Conservation (phyloP, 1,139 yeast species). For the Yarrowia galli region DNA sequence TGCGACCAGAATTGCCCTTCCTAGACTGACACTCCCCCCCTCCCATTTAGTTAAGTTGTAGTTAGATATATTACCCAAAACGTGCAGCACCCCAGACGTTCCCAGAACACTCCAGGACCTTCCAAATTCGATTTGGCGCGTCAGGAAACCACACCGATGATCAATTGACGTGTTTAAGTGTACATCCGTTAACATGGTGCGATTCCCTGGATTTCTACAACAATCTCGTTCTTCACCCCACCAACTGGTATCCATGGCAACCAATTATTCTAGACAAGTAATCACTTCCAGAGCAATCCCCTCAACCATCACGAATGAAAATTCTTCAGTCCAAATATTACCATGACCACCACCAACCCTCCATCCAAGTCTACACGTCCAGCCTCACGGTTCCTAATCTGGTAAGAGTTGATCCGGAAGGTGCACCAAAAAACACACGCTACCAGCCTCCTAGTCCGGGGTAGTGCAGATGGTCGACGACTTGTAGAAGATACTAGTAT, state of each 20-base stretch:
- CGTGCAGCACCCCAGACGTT: neutral
- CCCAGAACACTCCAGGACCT: neutral
- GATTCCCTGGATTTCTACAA: too few relatives aligned
- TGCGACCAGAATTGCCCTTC: too few relatives aligned
- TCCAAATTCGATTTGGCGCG: neutral
- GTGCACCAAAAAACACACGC: conserved; percentile 8
- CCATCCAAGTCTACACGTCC: conserved; percentile 8
- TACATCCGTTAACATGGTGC: too few relatives aligned
- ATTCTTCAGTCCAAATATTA: too few relatives aligned
- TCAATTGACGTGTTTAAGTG: neutral
- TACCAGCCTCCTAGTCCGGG: conserved; percentile 25
- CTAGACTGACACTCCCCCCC: too few relatives aligned
- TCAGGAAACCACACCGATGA: neutral
- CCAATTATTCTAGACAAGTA: too few relatives aligned
- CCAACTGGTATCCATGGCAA: neutral
- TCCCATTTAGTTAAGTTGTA: neutral
- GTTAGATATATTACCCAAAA: neutral
- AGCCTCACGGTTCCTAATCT: conserved; percentile 1
- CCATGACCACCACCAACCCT: too few relatives aligned
- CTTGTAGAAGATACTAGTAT: too few relatives aligned
- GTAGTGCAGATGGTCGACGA: too few relatives aligned
- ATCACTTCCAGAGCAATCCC: neutral
- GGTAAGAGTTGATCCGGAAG: neutral
- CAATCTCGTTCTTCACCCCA: too few relatives aligned
- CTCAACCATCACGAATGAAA: neutral